phyloP scores from a whole-genome alignment of 108 stramenopile genomes.

The Mediolabrus comicus region DNA sequence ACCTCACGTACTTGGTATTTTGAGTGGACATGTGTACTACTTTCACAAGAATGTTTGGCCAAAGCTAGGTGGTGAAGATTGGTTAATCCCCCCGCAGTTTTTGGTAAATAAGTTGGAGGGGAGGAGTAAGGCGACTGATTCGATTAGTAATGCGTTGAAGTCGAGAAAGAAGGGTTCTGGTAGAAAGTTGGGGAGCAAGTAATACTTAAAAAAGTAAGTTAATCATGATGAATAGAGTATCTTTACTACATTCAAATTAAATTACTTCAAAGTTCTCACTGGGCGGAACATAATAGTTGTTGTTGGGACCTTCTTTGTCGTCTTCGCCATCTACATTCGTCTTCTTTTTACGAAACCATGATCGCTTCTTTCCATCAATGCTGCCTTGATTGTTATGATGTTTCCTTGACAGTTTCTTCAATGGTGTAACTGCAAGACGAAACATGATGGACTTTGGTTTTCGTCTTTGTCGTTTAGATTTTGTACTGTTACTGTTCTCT shows the following conservation, averaged over 20 bases:
- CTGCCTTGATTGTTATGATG: neutral
- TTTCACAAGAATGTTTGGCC: slow-evolving; percentile 87
- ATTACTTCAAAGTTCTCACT: neutral
- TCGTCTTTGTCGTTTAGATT: neutral
- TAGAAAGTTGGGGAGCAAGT: slow-evolving; percentile 64
- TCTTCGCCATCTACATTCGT: neutral
- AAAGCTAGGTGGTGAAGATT: slow-evolving; percentile 83
- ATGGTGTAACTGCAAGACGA: slow-evolving; percentile 7
- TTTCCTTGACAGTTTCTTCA: slow-evolving; percentile 2
- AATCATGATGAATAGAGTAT: neutral
- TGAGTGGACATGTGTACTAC: slow-evolving; percentile 83
- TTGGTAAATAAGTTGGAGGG: slow-evolving; percentile 57
- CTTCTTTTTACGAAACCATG: slow-evolving; percentile 16
- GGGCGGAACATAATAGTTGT: neutral
- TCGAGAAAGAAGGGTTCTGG: slow-evolving; percentile 78
- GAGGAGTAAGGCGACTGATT: slow-evolving; percentile 49
- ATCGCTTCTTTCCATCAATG: neutral
- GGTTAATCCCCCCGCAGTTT: slow-evolving; percentile 78
- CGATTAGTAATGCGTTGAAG: slow-evolving; percentile 61
- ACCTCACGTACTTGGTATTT: slow-evolving; percentile 86
- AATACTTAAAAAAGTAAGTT: neutral
- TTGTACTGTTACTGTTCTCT: neutral
- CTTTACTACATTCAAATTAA: neutral
- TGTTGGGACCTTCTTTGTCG: neutral
- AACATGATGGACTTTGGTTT: slow-evolving; percentile 36